A percentile compares a stretch with the other conserved stretches of the same genome.
Evolutionary conservation across 2,329 filamentous ascomycete species (phyloP).

Genomic region (Thelonectria olida): DNA sequence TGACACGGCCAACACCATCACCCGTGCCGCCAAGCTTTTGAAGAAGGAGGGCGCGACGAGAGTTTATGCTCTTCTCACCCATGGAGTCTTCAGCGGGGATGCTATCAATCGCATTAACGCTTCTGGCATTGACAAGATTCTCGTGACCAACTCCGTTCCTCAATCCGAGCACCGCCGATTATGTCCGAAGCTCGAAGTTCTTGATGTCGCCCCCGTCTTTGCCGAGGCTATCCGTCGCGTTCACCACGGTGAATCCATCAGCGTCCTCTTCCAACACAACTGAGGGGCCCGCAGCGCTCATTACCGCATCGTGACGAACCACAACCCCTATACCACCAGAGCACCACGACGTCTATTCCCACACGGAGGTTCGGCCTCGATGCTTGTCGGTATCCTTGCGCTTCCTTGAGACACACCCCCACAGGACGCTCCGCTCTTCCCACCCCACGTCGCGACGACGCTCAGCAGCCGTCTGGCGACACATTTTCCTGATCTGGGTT

Average conservation of each 20-base stretch:
- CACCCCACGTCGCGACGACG: slow-evolving; percentile 23
- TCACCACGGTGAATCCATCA: slow-evolving; percentile 97
- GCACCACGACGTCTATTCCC: slow-evolving; percentile 22
- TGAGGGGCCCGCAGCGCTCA: slow-evolving; percentile 12
- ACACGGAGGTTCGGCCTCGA: slow-evolving; percentile 15
- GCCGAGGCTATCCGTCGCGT: slow-evolving; percentile 95
- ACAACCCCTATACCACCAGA: slow-evolving; percentile 19
- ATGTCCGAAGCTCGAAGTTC: slow-evolving; percentile 89
- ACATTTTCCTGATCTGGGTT: slow-evolving; percentile 28
- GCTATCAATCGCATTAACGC: slow-evolving; percentile 94
- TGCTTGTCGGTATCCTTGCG: slow-evolving; percentile 15
- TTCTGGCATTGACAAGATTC: slow-evolving; percentile 89
- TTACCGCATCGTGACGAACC: slow-evolving; percentile 22
- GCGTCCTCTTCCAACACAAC: slow-evolving; percentile 76
- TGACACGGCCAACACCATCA: slow-evolving; percentile 97
- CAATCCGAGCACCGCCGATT: slow-evolving; percentile 81
- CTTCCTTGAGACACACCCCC: slow-evolving; percentile 9
- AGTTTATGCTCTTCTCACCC: slow-evolving; percentile 92
- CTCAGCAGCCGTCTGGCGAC: slow-evolving; percentile 21
- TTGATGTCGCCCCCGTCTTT: slow-evolving; percentile 90
- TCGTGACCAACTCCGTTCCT: slow-evolving; percentile 95
- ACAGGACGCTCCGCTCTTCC: slow-evolving; percentile 11
- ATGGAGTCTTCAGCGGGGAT: slow-evolving; percentile 94
- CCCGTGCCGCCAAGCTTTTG: slow-evolving; percentile 92
- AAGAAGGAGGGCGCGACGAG: slow-evolving; percentile 94